Conservation (phyloP, 2,329 filamentous ascomycete genomes). For the Colletotrichum cuscutae region DNA sequence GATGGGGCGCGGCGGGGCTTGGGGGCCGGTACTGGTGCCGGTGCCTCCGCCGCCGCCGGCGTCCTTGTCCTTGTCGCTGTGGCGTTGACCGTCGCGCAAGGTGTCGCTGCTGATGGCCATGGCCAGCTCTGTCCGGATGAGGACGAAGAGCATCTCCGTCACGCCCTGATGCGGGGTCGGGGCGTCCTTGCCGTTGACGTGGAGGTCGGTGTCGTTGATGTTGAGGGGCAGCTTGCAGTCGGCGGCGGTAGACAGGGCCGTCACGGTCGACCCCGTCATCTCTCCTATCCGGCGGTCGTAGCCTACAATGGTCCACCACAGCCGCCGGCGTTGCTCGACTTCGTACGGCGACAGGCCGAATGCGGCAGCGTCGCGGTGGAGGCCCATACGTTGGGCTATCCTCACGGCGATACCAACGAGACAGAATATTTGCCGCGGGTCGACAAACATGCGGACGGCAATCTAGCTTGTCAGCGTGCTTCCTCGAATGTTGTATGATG, state of each 20-base stretch:
- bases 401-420: constrained; percentile 74
- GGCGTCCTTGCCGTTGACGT: constrained; percentile 65
- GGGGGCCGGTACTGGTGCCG: constrained; percentile 37
- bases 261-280: constrained; percentile 69
- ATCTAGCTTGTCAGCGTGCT: constrained; percentile 36
- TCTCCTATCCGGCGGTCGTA: constrained; percentile 78
- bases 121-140: constrained; percentile 66
- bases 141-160: constrained; percentile 70
- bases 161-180: constrained; percentile 60
- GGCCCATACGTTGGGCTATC: constrained; percentile 74
- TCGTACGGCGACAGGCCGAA: constrained; percentile 67
- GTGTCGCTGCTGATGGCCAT: constrained; percentile 62
- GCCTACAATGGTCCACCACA: constrained; percentile 78
- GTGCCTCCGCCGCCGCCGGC: constrained; percentile 18
- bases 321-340: constrained; percentile 74
- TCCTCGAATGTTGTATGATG: neutral
- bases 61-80: constrained; percentile 40
- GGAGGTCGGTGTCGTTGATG: constrained; percentile 70
- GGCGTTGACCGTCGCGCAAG: constrained; percentile 45
- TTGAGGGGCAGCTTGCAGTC: constrained; percentile 70
- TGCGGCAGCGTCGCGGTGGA: constrained; percentile 71
- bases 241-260: constrained; percentile 62
- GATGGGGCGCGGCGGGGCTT: constrained; percentile 42
- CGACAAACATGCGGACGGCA: constrained; percentile 65
- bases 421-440: constrained; percentile 69